These are phyloP conservation scores for Angophora floribunda DNA, from an alignment of 345 rosid species.

Conservation along the genomic window DNA sequence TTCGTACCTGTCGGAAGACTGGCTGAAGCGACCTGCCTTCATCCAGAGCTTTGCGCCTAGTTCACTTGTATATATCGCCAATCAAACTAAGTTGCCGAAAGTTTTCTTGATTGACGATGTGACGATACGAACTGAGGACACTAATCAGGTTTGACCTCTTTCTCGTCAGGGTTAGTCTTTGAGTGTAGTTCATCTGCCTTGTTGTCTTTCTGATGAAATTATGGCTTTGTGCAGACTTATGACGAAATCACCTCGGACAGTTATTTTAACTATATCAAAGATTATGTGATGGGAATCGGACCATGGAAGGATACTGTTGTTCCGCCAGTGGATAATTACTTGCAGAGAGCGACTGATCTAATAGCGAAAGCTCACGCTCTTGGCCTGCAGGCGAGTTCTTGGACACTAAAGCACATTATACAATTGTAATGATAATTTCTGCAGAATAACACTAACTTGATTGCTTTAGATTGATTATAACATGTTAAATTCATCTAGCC, in stretches of 20 bases:
- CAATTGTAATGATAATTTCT: background rate
- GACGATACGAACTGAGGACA: constrained; percentile 24
- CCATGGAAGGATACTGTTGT: constrained; percentile 41
- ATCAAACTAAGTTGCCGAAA: constrained; percentile 23
- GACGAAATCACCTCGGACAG: constrained; percentile 31
- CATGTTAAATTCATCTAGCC: background rate
- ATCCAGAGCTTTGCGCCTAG: constrained; percentile 40
- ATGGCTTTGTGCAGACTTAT: constrained; percentile 18
- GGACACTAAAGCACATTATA: background rate
- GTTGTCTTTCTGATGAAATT: background rate
- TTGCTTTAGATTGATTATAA: background rate
- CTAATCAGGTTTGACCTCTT: constrained; percentile 22
- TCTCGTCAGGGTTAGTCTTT: background rate
- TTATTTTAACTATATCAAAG: constrained; percentile 20
- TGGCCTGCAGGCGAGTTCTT: constrained; percentile 20
- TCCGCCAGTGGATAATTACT: constrained; percentile 12
- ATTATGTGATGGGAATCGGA: constrained; percentile 33
- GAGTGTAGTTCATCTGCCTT: background rate
- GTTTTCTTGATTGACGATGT: constrained; percentile 24
- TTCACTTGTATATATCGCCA: constrained; percentile 21
- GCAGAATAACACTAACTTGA: background rate
- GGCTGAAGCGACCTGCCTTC: constrained; percentile 30
- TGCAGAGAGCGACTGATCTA: constrained; percentile 25
- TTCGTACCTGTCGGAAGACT: constrained; percentile 24
- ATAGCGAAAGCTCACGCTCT: constrained; percentile 32